Percentiles rank a stretch among this genome's conserved stretches.
phyloP scores from a whole-genome alignment of 2,329 filamentous ascomycete species.

The Scedosporium apiospermum region DNA sequence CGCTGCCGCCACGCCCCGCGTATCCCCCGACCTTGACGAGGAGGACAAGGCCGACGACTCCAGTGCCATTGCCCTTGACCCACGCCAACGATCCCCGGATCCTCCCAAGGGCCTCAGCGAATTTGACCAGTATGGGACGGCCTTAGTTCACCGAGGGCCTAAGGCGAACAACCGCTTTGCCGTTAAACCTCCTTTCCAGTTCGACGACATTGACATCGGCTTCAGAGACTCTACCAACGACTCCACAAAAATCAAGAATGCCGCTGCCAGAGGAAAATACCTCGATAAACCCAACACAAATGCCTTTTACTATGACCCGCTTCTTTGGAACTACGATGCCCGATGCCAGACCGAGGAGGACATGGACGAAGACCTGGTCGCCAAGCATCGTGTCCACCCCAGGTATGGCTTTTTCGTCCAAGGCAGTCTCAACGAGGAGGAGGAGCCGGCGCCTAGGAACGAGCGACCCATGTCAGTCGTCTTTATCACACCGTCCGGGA shows the following conservation, averaged over 20 bases:
- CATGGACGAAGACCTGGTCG: slow-evolving; percentile 39
- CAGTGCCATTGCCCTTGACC: slow-evolving; percentile 11
- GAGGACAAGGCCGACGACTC: slow-evolving; percentile 7
- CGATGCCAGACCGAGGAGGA: slow-evolving; percentile 37
- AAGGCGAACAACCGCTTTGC: slow-evolving; percentile 43
- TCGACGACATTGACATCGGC: slow-evolving; percentile 45
- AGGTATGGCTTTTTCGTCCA: slow-evolving; percentile 43
- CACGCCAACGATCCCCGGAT: slow-evolving; percentile 27
- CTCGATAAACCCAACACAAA: slow-evolving; percentile 44
- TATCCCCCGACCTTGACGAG: slow-evolving; percentile 8
- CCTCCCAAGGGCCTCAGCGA: slow-evolving; percentile 30
- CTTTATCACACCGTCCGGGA: slow-evolving; percentile 36
- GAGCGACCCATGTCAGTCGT: slow-evolving; percentile 39
- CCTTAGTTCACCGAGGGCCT: slow-evolving; percentile 32
- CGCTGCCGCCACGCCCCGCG: slow-evolving; percentile 4
- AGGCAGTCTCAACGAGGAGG: slow-evolving; percentile 34
- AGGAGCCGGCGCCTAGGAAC: slow-evolving; percentile 28
- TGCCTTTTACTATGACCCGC: slow-evolving; percentile 44
- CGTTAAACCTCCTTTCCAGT: slow-evolving; percentile 37
- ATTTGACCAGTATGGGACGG: slow-evolving; percentile 42
- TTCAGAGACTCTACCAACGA: slow-evolving; percentile 51
- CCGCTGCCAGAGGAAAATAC: slow-evolving; percentile 42
- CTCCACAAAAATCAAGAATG: slow-evolving; percentile 41
- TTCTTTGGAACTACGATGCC: slow-evolving; percentile 42
- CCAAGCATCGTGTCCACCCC: slow-evolving; percentile 41